Evolutionary conservation across 192 early-diverging fungal genomes (phyloP), one percentile per base, ranked within the genome.

Genomic region (Umbelopsis isabellina): DNA sequence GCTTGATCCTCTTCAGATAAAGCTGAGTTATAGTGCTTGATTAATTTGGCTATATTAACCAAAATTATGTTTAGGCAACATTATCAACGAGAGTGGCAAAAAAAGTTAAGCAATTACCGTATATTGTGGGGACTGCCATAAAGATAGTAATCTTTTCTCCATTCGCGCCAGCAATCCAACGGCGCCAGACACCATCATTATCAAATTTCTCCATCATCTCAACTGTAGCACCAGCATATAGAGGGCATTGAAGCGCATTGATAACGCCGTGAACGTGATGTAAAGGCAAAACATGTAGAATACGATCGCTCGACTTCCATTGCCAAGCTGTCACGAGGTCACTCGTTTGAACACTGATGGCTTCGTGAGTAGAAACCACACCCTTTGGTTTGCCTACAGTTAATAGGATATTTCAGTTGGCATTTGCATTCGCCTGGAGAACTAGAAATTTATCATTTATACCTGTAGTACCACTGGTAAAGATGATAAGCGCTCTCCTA

Each of bases 81-180:
- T 61, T 10, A 61, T 33, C 15, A 55, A n/a, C 23, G 51, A 11
- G 22, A 20, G 1, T 21, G 30, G n/a, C 18, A n/a, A 11, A 49
- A n/a, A 20, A 5, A 22, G 49, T 22, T 37, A 65, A n/a, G 30
- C 22, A 20, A 61, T 61, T 35, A n/a, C 11, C 55, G 82, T 96
- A 95, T 68, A 95, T 91, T 16, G 95, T 94, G 3, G 95, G 95
- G 13, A 96, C 95, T 5, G 91, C 92, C 95, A 95, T 96, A 64
- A 95, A 89, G 15, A 94, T 64, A 0, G 93, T 86, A 5, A 94
- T 80, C 61, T 87, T 72, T 50, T 85, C 76, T 1, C 58, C 53
- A 1, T 53, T 22, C 15, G 8, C 25, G 46, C 66, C 65, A 44
- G 78, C 72, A 49, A 86, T 83, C 74, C 89, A 87, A 5, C 91